These are phyloP conservation scores for Agaricales sp. DNA, from an alignment of 1,284 basidiomycete genomes.

Conservation along the genomic window DNA sequence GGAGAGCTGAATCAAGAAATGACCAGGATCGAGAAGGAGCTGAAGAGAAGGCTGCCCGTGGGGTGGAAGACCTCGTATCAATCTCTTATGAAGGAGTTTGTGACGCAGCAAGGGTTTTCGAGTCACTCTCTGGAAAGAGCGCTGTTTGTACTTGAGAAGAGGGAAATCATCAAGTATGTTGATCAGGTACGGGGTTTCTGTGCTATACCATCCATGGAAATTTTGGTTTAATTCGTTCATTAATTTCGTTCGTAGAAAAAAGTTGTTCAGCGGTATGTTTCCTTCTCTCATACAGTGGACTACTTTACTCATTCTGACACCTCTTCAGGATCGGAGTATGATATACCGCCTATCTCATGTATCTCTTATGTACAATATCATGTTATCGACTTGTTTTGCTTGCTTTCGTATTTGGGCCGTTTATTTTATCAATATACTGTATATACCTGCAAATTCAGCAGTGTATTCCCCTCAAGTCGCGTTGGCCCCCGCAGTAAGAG, in stretches of 20 bases:
- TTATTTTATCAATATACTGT: too few relatives aligned
- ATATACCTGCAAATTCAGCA: too few relatives aligned
- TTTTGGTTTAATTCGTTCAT: slow-evolving; percentile 2
- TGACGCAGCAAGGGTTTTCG: slow-evolving; percentile 84
- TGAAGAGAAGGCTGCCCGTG: slow-evolving; percentile 82
- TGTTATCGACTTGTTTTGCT: slow-evolving; percentile 9
- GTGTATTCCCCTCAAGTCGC: too few relatives aligned
- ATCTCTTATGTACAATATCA: slow-evolving; percentile 19
- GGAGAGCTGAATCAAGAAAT: slow-evolving; percentile 95
- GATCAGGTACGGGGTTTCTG: slow-evolving; percentile 40
- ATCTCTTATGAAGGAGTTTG: slow-evolving; percentile 91
- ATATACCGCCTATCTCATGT: slow-evolving; percentile 5
- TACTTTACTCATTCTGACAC: slow-evolving; percentile 5
- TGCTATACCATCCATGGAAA: slow-evolving; percentile 1
- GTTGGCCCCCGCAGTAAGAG: too few relatives aligned
- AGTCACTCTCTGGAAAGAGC: slow-evolving; percentile 90
- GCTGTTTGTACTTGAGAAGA: slow-evolving; percentile 88
- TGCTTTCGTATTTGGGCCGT: neutral
- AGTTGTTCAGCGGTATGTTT: slow-evolving; percentile 31
- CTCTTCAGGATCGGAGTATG: neutral
- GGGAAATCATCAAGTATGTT: slow-evolving; percentile 89
- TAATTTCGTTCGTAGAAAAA: slow-evolving; percentile 35
- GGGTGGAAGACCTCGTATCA: slow-evolving; percentile 97
- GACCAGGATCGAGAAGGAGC: slow-evolving; percentile 84
- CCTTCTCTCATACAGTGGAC: too few relatives aligned